phyloP scores from a whole-genome alignment of 2,329 filamentous ascomycete species.

The Ophiostoma sp. region DNA sequence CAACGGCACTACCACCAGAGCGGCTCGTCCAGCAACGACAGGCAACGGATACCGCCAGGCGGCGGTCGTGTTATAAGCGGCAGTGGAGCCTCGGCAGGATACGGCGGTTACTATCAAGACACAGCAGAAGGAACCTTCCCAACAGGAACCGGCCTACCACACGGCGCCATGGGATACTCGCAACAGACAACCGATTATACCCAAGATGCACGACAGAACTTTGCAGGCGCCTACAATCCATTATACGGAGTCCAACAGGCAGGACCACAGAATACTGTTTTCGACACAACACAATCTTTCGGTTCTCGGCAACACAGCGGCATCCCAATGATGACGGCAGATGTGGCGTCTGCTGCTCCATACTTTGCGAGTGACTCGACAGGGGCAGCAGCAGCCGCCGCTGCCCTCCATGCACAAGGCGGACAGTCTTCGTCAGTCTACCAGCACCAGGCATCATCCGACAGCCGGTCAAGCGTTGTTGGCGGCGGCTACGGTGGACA shows the following conservation, averaged over 20 bases:
- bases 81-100: conserved; percentile 53
- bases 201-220: conserved; percentile 54
- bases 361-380: conserved; percentile 68
- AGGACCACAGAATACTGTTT: conserved; percentile 54
- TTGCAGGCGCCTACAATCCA: conserved; percentile 55
- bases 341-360: conserved; percentile 63
- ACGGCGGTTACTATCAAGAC: conserved; percentile 55
- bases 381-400: conserved; percentile 43
- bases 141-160: conserved; percentile 49
- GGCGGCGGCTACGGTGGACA: conserved; percentile 43
- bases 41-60: conserved; percentile 15
- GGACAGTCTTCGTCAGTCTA: conserved; percentile 50
- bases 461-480: conserved; percentile 41
- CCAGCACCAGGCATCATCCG: conserved; percentile 37
- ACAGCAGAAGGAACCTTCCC: conserved; percentile 45
- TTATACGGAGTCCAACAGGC: conserved; percentile 71
- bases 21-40: conserved; percentile 39
- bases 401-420: conserved; percentile 41
- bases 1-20: conserved; percentile 41
- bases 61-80: conserved; percentile 28
- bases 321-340: conserved; percentile 65
- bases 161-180: conserved; percentile 50
- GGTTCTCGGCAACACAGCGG: conserved; percentile 68
- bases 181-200: conserved; percentile 54
- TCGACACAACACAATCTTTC: conserved; percentile 72